A percentile compares a stretch with the other conserved stretches of the same genome.
Conservation (phyloP, 1,139 yeast species). For the Suhomyces atakaporum region DNA sequence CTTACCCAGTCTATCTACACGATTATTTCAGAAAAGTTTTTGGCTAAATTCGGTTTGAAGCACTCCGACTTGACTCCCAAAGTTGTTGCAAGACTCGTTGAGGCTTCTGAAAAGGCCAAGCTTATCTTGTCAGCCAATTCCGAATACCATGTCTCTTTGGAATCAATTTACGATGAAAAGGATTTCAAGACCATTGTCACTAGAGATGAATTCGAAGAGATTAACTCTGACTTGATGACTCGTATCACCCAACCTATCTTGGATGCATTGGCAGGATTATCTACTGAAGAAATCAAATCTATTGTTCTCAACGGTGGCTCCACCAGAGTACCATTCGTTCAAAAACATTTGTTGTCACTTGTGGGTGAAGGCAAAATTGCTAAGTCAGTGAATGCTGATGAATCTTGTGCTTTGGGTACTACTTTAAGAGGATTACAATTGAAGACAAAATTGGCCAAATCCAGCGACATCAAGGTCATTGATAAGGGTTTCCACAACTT, state of each 20-base stretch:
- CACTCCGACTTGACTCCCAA: constrained; percentile 49
- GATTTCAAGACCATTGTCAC: constrained; percentile 71
- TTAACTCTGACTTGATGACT: constrained; percentile 43
- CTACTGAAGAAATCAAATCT: constrained; percentile 53
- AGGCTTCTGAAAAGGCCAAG: constrained; percentile 87
- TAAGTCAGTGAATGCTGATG: constrained; percentile 95
- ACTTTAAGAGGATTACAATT: constrained; percentile 72
- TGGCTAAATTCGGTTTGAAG: constrained; percentile 41
- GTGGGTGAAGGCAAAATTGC: constrained; percentile 66
- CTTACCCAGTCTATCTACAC: constrained; percentile 68
- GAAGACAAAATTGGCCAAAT: constrained; percentile 52
- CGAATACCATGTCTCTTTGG: constrained; percentile 74
- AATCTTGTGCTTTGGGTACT: constrained; percentile 89
- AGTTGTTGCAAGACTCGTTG: constrained; percentile 68
- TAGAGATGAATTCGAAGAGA: constrained; percentile 76
- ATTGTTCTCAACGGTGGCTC: constrained; percentile 90
- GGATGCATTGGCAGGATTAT: constrained; percentile 45
- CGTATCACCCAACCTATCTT: constrained; percentile 58
- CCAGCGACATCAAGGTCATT: constrained; percentile 58
- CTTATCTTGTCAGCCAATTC: constrained; percentile 81
- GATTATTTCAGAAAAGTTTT: constrained; percentile 59
- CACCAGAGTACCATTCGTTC: constrained; percentile 86
- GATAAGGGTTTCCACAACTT: constrained; percentile 56
- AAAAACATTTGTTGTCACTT: constrained; percentile 54
- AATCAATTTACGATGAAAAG: constrained; percentile 64